Conservation (phyloP, 441 rosid genomes). For the Biscutella laevigata region DNA sequence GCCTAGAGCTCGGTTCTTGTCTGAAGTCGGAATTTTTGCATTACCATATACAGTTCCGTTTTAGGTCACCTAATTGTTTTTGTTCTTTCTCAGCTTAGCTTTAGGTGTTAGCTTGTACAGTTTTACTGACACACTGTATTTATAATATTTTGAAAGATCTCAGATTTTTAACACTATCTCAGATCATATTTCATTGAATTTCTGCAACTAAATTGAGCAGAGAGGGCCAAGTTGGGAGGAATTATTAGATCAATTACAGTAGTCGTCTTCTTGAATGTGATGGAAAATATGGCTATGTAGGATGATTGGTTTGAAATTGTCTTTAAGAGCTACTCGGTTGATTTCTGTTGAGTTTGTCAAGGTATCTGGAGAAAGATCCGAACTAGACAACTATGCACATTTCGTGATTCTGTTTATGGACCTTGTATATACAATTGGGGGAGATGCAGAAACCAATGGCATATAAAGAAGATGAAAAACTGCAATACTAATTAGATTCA, state of each 20-base stretch:
- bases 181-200: no score
- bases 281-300: no score
- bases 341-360: background rate
- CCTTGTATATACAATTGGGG: background rate
- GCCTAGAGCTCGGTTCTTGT: slow-evolving; percentile 34
- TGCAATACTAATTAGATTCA: slow-evolving; percentile 20
- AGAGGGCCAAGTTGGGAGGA: no score
- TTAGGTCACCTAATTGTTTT: slow-evolving; percentile 15
- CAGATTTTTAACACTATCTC: background rate
- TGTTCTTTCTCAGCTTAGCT: slow-evolving; percentile 8
- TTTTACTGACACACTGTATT: background rate
- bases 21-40: slow-evolving; percentile 39
- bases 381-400: background rate
- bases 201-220: no score
- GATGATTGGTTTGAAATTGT: background rate
- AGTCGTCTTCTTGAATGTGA: no score
- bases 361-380: background rate
- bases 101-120: slow-evolving; percentile 17
- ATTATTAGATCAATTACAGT: no score
- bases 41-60: slow-evolving; percentile 62
- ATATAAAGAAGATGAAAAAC: background rate
- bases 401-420: no score
- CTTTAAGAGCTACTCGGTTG: background rate
- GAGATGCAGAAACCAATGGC: background rate
- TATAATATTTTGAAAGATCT: background rate